A percentile compares a stretch with the other conserved stretches of the same genome.
Evolutionary conservation across 164 flowering plant genomes (phyloP).

Genomic region (Taxillus chinensis): DNA sequence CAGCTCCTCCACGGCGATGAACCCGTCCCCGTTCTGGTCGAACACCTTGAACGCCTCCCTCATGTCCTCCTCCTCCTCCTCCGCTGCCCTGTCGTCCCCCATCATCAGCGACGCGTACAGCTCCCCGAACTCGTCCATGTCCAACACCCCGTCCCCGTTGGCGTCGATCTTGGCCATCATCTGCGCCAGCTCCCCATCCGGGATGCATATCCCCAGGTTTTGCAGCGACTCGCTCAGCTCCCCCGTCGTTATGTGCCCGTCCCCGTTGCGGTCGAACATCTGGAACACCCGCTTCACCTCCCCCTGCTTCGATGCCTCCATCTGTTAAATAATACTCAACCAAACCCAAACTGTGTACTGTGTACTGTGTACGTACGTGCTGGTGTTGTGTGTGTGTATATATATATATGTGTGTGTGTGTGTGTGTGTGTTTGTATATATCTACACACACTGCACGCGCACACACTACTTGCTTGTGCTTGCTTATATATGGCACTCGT

Average conservation of each 20-base stretch:
- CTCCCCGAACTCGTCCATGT: constrained; percentile 21
- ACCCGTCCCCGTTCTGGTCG: constrained; percentile 67
- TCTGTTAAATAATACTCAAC: no score
- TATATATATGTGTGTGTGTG: no score
- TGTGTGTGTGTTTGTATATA: no score
- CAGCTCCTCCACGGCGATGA: constrained; percentile 56
- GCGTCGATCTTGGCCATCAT: background rate
- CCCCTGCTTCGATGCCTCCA: no score
- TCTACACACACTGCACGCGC: no score
- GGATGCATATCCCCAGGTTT: background rate
- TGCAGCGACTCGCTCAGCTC: background rate
- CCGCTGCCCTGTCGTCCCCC: constrained; percentile 2
- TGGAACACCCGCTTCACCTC: background rate
- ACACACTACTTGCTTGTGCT: no score
- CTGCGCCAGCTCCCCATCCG: background rate
- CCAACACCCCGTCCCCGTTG: constrained; percentile 6
- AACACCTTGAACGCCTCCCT: constrained; percentile 42
- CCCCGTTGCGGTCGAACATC: constrained; percentile 1
- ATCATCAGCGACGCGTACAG: constrained; percentile 19
- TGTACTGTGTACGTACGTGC: no score
- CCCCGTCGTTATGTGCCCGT: constrained; percentile 1
- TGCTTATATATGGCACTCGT: no score
- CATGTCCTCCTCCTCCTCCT: constrained; percentile 24
- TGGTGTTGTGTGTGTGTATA: no score
- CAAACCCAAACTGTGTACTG: no score